phyloP scores from a whole-genome alignment of 2,329 filamentous ascomycete species.

The Aspergillus phoenicis region DNA sequence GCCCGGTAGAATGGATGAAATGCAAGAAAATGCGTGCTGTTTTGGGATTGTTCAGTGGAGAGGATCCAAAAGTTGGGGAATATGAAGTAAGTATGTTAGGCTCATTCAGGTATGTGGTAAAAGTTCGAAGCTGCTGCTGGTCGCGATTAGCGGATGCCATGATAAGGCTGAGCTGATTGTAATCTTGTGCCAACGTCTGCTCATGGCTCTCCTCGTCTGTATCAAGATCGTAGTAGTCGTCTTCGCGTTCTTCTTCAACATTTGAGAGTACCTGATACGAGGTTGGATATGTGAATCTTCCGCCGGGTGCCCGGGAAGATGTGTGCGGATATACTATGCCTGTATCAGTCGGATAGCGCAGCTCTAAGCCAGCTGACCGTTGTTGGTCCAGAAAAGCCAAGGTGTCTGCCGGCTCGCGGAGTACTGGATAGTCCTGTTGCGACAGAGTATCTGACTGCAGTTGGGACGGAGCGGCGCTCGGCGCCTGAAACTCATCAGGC shows the following conservation, averaged over 20 bases:
- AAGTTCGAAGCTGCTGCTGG: conserved; percentile 52
- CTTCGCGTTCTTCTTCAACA: conserved; percentile 58
- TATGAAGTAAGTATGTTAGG: conserved; percentile 64
- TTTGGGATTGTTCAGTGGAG: conserved; percentile 76
- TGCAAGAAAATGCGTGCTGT: conserved; percentile 86
- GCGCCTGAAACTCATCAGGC: conserved; percentile 3
- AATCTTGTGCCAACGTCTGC: conserved; percentile 37
- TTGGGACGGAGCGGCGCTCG: conserved; percentile 12
- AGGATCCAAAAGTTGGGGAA: conserved; percentile 64
- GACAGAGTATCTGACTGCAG: conserved; percentile 11
- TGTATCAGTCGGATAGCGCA: background rate
- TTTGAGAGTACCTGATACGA: conserved; percentile 30
- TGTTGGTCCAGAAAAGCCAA: background rate
- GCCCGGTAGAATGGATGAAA: conserved; percentile 86
- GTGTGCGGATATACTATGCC: background rate
- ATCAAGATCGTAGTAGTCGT: conserved; percentile 64
- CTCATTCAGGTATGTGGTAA: conserved; percentile 52
- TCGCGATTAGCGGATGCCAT: conserved; percentile 47
- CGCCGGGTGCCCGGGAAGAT: background rate
- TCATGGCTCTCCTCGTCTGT: conserved; percentile 61
- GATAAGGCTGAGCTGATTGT: conserved; percentile 48
- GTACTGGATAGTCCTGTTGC: background rate
- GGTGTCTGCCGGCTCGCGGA: background rate
- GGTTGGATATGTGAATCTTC: background rate
- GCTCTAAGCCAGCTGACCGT: background rate